A percentile compares a stretch with the other conserved stretches of the same genome.
These are phyloP conservation scores for Ilyonectria robusta DNA, from an alignment of 2,329 filamentous ascomycete species.

Conservation along the genomic window DNA sequence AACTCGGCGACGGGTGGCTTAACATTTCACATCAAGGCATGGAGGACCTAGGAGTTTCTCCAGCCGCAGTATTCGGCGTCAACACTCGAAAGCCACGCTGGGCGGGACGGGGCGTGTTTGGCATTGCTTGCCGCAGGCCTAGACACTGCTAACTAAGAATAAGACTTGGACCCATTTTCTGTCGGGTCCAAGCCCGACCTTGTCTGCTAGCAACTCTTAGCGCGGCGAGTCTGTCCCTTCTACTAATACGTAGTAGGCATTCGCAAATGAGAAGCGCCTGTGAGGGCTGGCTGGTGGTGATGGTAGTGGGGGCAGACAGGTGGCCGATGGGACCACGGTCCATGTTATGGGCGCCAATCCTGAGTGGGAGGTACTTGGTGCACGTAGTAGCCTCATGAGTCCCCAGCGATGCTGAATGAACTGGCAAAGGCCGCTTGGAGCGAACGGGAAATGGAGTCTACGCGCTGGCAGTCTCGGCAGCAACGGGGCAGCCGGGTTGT, in stretches of 20 bases:
- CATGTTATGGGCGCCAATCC: constrained; percentile 28
- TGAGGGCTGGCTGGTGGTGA: constrained; percentile 16
- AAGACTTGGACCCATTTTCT: constrained; percentile 29
- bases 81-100: constrained; percentile 4
- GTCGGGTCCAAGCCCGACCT: constrained; percentile 26
- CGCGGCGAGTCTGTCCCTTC: constrained; percentile 10
- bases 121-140: constrained; percentile 34
- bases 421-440: constrained; percentile 20
- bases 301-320: constrained; percentile 17
- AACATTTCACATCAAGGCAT: constrained; percentile 40
- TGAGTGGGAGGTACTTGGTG: constrained; percentile 18
- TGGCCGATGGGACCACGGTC: constrained; percentile 22
- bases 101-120: constrained; percentile 44
- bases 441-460: constrained; percentile 17
- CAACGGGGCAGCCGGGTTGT: constrained; percentile 13
- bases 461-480: constrained; percentile 35
- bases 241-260: too few species aligned
- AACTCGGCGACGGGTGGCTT: constrained; percentile 36
- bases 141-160: constrained; percentile 29
- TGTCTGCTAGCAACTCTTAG: constrained; percentile 24
- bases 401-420: constrained; percentile 20
- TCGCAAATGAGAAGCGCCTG: constrained; percentile 27
- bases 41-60: constrained; percentile 29
- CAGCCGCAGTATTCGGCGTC: constrained; percentile 31
- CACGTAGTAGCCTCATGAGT: constrained; percentile 17